A percentile compares a stretch with the other conserved stretches of the same genome.
Evolutionary conservation across 192 early-diverging fungal genomes (phyloP).

Genomic region (Backusella macrospora): DNA sequence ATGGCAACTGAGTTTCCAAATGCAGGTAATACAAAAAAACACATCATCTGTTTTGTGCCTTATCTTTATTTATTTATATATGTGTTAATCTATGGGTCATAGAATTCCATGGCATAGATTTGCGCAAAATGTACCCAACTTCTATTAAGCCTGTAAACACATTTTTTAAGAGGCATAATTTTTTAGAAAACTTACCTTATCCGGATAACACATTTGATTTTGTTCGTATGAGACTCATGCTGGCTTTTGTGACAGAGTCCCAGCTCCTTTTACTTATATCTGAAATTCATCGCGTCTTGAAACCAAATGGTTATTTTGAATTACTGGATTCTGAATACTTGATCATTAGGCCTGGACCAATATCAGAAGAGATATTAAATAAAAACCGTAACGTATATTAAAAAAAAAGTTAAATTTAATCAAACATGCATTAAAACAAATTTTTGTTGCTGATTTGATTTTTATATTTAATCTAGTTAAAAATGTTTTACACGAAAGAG

Average conservation of each 20-base stretch:
- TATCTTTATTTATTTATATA: not conserved
- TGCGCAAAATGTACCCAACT: conserved; percentile 27
- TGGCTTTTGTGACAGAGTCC: not conserved
- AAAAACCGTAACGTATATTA: not conserved
- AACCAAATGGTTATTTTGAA: conserved; percentile 36
- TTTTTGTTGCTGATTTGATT: not conserved
- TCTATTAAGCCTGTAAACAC: conserved; percentile 35
- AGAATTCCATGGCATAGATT: conserved; percentile 39
- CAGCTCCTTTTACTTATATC: conserved; percentile 15
- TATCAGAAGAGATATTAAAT: not conserved
- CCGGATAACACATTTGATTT: conserved; percentile 37
- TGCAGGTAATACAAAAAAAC: conserved; percentile 9
- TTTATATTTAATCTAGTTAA: conserved; percentile 6
- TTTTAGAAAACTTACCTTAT: conserved; percentile 36
- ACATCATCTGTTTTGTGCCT: not conserved
- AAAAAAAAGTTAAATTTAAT: not conserved
- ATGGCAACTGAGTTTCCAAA: conserved; percentile 35
- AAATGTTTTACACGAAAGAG: not conserved
- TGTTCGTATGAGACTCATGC: conserved; percentile 26
- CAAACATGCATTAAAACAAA: not conserved
- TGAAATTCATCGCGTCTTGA: conserved; percentile 21
- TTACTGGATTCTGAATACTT: conserved; percentile 31
- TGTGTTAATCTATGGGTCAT: conserved; percentile 1
- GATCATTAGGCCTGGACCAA: conserved; percentile 22
- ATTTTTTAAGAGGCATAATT: conserved; percentile 26